phyloP scores from a whole-genome alignment of 1,139 yeast genomes.

The Pneumocystis sp. region DNA sequence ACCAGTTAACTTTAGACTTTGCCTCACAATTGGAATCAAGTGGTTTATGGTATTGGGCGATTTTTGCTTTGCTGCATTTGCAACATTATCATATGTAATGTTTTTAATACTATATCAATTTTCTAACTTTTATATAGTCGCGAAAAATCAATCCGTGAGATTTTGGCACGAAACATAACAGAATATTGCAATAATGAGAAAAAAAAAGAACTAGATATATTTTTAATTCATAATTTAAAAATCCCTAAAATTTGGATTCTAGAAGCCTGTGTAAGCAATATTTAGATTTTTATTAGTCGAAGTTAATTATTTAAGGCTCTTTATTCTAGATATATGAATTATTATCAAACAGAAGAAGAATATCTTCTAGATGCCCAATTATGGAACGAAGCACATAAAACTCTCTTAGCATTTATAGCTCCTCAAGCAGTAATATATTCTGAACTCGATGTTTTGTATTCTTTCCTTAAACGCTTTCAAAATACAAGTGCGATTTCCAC shows the following conservation, averaged over 20 bases:
- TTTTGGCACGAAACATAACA: constrained; percentile 32
- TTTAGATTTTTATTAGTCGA: neutral
- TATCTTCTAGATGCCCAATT: constrained; percentile 48
- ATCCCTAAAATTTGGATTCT: constrained; percentile 12
- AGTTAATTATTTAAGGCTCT: constrained; percentile 19
- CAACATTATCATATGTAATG: constrained; percentile 31
- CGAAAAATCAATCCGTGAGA: constrained; percentile 27
- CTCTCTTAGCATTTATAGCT: constrained; percentile 45
- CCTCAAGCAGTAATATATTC: constrained; percentile 45
- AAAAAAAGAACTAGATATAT: constrained; percentile 11
- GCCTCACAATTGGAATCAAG: constrained; percentile 38
- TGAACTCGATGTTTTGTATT: constrained; percentile 27
- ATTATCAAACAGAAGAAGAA: constrained; percentile 45
- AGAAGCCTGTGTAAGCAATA: constrained; percentile 10
- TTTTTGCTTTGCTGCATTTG: constrained; percentile 46
- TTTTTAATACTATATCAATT: neutral
- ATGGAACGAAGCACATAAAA: constrained; percentile 50
- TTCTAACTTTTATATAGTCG: neutral
- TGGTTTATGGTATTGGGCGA: constrained; percentile 44
- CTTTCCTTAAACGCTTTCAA: constrained; percentile 36
- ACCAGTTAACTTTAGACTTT: constrained; percentile 35
- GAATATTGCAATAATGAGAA: constrained; percentile 20
- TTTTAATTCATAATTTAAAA: constrained; percentile 13
- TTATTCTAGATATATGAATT: constrained; percentile 30
- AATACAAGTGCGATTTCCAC: constrained; percentile 30